These are phyloP conservation scores for Hericium erinaceus DNA, from an alignment of 768 basidiomycete genomes.

Conservation along the genomic window DNA sequence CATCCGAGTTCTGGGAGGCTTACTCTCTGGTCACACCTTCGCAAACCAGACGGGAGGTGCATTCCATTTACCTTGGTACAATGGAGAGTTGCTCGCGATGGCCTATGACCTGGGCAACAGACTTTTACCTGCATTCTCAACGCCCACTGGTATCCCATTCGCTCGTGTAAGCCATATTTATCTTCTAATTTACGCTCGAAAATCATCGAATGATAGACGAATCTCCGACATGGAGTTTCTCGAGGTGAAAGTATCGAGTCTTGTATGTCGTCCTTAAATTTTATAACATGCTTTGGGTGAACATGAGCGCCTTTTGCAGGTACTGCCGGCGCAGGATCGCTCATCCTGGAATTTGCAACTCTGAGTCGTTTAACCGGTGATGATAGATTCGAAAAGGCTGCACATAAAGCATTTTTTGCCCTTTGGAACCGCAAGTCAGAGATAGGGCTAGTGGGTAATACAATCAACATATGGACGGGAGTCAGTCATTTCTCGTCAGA, in stretches of 20 bases:
- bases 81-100: slow-evolving; percentile 65
- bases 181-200: slow-evolving; percentile 1
- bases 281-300: neutral
- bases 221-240: slow-evolving; percentile 70
- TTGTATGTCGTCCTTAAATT: slow-evolving; percentile 43
- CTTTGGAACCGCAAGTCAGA: slow-evolving; percentile 88
- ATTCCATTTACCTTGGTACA: slow-evolving; percentile 80
- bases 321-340: slow-evolving; percentile 85
- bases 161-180: slow-evolving; percentile 53
- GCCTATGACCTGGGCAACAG: slow-evolving; percentile 84
- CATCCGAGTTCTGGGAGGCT: slow-evolving; percentile 86
- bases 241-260: slow-evolving; percentile 76
- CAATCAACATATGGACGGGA: slow-evolving; percentile 72
- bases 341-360: slow-evolving; percentile 92
- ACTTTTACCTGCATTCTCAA: slow-evolving; percentile 84
- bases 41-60: slow-evolving; percentile 57
- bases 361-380: slow-evolving; percentile 88
- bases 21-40: slow-evolving; percentile 78
- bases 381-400: slow-evolving; percentile 81
- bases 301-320: slow-evolving; percentile 33
- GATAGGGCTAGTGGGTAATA: slow-evolving; percentile 83
- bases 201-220: slow-evolving; percentile 42
- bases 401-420: slow-evolving; percentile 84
- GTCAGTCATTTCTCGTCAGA: slow-evolving; percentile 32
- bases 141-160: slow-evolving; percentile 85